These are phyloP conservation scores for Bisporella sp. DNA, from an alignment of 2,329 filamentous ascomycete genomes.

Conservation along the genomic window DNA sequence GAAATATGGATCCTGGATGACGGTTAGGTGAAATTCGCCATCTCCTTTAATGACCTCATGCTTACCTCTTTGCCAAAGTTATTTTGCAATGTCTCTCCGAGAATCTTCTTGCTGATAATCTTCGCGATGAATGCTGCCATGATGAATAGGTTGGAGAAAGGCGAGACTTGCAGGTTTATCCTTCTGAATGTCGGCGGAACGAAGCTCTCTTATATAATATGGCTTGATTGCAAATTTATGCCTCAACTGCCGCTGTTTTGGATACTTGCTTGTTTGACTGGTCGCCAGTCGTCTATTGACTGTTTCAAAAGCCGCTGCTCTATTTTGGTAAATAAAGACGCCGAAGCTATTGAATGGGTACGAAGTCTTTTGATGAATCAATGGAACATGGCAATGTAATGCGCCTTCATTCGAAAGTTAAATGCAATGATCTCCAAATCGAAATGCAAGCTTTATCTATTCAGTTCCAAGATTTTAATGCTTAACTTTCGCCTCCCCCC, in stretches of 20 bases:
- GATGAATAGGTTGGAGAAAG: background rate
- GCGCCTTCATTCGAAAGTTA: too few species aligned
- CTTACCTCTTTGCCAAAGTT: constrained; percentile 51
- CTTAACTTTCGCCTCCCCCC: too few species aligned
- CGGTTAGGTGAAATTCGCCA: constrained; percentile 6
- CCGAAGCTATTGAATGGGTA: too few species aligned
- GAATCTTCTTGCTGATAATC: constrained; percentile 47
- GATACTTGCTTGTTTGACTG: constrained; percentile 13
- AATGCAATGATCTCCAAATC: too few species aligned
- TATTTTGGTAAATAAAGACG: background rate
- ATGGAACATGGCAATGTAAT: too few species aligned
- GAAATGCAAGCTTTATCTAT: too few species aligned
- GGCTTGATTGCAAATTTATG: constrained; percentile 1
- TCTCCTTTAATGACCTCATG: constrained; percentile 3
- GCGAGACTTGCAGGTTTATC: too few species aligned
- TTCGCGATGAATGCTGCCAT: constrained; percentile 51
- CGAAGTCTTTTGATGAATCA: too few species aligned
- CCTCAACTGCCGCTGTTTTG: constrained; percentile 7
- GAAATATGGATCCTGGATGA: constrained; percentile 76
- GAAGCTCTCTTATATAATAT: too few species aligned
- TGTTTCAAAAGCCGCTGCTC: constrained; percentile 15
- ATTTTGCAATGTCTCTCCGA: constrained; percentile 49
- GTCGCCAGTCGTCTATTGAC: constrained; percentile 9
- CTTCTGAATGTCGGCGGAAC: too few species aligned
- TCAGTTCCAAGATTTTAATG: too few species aligned